Evolutionary conservation across 129 eudicot genomes (phyloP).

Genomic region (Solidago caesia): DNA sequence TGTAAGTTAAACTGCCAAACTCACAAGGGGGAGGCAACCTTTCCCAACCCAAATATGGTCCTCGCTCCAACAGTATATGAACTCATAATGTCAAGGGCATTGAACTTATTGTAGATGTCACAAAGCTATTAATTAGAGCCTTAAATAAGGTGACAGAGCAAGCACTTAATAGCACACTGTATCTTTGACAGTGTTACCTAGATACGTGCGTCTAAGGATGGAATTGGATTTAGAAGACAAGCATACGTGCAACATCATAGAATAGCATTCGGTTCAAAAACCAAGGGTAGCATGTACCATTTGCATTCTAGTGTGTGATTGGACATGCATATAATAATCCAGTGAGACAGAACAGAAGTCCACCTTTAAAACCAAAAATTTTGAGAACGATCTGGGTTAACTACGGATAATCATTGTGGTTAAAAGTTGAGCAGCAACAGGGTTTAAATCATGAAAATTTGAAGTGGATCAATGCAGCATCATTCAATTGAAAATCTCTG

Average conservation of each 20-base stretch:
- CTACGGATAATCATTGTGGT: too few relatives aligned
- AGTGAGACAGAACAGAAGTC: not conserved
- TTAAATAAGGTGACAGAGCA: not conserved
- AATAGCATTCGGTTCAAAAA: not conserved
- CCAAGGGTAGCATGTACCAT: not conserved
- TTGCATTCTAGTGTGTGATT: not conserved
- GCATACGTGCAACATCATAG: not conserved
- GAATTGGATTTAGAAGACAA: not conserved
- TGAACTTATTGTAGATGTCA: slow-evolving; percentile 4
- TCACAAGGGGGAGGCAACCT: slow-evolving; percentile 4
- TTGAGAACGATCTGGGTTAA: too few relatives aligned
- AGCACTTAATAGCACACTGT: not conserved
- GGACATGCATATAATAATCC: not conserved
- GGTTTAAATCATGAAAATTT: not conserved
- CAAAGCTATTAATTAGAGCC: not conserved
- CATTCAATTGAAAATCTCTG: not conserved
- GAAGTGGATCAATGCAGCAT: not conserved
- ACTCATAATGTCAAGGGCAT: not conserved
- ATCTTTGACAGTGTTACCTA: not conserved
- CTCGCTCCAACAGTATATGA: not conserved
- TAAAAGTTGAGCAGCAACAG: too few relatives aligned
- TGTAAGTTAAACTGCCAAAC: slow-evolving; percentile 1
- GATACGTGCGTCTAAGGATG: not conserved
- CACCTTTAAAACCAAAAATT: too few relatives aligned
- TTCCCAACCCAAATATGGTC: not conserved